Percentiles rank a stretch among this genome's conserved stretches.
phyloP scores from a whole-genome alignment of 345 rosid species.

The Ricinus communis region DNA sequence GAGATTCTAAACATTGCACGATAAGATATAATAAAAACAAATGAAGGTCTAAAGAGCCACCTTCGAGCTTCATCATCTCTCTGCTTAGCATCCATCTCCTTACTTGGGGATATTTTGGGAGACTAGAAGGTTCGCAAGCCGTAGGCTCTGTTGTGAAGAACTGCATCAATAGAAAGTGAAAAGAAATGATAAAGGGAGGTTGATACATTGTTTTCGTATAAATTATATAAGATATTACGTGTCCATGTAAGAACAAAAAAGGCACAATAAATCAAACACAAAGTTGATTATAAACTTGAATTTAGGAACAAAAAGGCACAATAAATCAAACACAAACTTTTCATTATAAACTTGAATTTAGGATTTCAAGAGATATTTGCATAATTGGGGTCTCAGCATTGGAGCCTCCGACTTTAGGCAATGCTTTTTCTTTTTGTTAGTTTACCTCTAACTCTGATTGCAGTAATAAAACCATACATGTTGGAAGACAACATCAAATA shows the following conservation, averaged over 20 bases:
- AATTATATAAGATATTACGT: neutral
- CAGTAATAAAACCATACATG: neutral
- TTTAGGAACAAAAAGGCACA: neutral
- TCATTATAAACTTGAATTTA: no score
- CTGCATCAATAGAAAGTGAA: conserved; percentile 39
- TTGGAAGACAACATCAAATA: neutral
- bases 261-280: no score
- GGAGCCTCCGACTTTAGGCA: neutral
- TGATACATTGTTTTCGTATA: neutral
- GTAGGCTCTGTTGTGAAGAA: conserved; percentile 73
- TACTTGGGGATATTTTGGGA: conserved; percentile 94
- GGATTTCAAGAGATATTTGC: neutral
- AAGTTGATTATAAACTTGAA: no score
- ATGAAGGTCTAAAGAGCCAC: conserved; percentile 29
- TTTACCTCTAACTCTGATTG: neutral
- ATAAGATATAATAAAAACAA: neutral
- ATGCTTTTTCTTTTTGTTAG: neutral
- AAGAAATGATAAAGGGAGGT: conserved; percentile 2
- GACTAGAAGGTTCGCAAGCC: conserved; percentile 86
- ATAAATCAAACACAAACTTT: neutral
- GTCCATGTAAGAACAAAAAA: no score
- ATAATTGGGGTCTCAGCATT: neutral
- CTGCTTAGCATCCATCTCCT: conserved; percentile 93
- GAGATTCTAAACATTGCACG: neutral
- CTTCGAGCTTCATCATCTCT: conserved; percentile 87